Conservation (phyloP, 2,329 filamentous ascomycete genomes). For the Trichoderma breve region DNA sequence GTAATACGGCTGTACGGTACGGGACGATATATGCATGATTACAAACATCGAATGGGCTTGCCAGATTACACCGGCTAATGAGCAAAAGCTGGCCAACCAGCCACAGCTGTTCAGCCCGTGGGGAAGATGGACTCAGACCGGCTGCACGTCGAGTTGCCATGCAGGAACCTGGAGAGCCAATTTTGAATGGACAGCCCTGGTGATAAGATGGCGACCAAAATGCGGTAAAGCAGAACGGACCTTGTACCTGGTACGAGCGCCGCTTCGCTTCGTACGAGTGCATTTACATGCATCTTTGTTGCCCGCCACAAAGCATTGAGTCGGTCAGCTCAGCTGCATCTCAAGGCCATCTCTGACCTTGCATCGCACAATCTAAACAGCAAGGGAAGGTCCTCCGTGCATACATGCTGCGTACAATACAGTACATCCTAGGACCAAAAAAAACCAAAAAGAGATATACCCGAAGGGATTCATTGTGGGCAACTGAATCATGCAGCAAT, state of each 20-base stretch:
- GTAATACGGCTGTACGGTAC: neutral
- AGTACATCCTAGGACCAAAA: neutral
- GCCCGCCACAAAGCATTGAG: neutral
- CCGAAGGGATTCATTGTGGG: neutral
- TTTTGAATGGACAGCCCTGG: neutral
- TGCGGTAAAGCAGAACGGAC: neutral
- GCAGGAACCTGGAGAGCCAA: conserved; percentile 5
- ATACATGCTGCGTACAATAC: neutral
- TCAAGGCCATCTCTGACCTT: neutral
- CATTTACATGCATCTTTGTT: neutral
- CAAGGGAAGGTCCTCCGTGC: neutral
- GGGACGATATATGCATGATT: neutral
- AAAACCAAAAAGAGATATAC: neutral
- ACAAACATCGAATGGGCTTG: neutral
- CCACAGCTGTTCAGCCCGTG: neutral
- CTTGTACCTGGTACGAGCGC: neutral
- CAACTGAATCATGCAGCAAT: neutral
- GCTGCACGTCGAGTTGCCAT: conserved; percentile 5
- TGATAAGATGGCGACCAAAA: neutral
- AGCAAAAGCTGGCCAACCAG: neutral
- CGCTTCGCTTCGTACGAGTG: neutral
- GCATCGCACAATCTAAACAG: neutral
- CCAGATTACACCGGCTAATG: conserved; percentile 2
- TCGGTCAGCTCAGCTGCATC: neutral
- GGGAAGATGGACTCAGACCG: neutral